These are phyloP conservation scores for Fusarium staphyleae DNA, from an alignment of 2,329 filamentous ascomycete genomes.

Conservation along the genomic window DNA sequence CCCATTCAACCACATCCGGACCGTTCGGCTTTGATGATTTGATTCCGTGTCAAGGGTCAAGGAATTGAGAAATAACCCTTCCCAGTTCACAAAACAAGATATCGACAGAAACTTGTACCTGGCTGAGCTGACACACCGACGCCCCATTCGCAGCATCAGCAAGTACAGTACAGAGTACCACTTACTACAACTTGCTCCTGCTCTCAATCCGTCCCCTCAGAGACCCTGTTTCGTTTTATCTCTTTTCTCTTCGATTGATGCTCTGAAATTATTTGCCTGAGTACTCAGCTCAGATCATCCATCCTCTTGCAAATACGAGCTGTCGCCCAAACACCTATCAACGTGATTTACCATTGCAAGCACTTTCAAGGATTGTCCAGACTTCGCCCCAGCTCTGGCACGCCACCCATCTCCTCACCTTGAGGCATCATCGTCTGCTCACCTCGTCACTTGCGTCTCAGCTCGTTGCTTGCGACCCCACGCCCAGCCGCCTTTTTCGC, in stretches of 20 bases:
- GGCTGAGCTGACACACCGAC: conserved; percentile 20
- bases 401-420: conserved; percentile 43
- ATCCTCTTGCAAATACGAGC: conserved; percentile 19
- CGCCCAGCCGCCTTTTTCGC: conserved; percentile 27
- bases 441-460: conserved; percentile 37
- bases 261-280: conserved; percentile 7
- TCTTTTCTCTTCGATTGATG: conserved; percentile 20
- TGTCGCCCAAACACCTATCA: conserved; percentile 33
- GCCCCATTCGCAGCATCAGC: conserved; percentile 14
- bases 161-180: conserved; percentile 15
- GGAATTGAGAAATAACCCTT: conserved; percentile 4
- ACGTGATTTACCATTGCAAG: conserved; percentile 28
- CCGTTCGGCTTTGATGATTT: conserved; percentile 25
- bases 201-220: conserved; percentile 5
- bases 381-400: conserved; percentile 23
- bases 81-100: neutral
- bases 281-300: conserved; percentile 1
- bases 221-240: conserved; percentile 14
- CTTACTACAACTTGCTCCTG: conserved; percentile 18
- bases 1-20: conserved; percentile 7
- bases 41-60: conserved; percentile 21
- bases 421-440: conserved; percentile 35
- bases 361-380: conserved; percentile 9
- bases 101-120: conserved; percentile 1
- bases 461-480: conserved; percentile 31